Evolutionary conservation across 164 flowering plant genomes (phyloP).

Genomic region (Magnolia kwangsiensis): DNA sequence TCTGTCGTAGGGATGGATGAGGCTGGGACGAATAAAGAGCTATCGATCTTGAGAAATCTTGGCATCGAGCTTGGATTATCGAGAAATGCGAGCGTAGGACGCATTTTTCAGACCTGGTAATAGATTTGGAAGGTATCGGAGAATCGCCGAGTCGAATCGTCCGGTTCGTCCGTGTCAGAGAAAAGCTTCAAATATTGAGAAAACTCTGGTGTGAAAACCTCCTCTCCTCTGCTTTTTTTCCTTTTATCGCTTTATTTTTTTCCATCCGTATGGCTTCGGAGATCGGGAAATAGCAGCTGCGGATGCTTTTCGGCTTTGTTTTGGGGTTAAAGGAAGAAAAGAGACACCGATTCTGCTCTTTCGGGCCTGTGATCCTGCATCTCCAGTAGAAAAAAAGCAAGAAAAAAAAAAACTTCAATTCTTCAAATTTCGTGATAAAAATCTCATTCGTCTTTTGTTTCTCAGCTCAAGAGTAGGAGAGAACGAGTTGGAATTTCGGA

Average conservation of each 20-base stretch:
- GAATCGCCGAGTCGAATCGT: constrained; percentile 8
- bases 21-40: not conserved
- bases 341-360: not conserved
- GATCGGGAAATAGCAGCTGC: constrained; percentile 2
- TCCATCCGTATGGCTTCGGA: constrained; percentile 1
- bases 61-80: constrained; percentile 1
- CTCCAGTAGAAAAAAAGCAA: not conserved
- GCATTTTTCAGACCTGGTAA: not conserved
- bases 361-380: constrained; percentile 1
- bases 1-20: constrained; percentile 1
- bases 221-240: not conserved
- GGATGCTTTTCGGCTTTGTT: constrained; percentile 8
- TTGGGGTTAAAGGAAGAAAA: constrained; percentile 4
- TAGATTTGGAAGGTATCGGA: not conserved
- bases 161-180: not conserved
- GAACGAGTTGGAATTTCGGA: not conserved
- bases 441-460: not conserved
- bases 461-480: not conserved
- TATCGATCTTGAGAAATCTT: constrained; percentile 2
- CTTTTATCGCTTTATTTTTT: not conserved
- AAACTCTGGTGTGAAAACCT: constrained; percentile 3
- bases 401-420: constrained; percentile 4
- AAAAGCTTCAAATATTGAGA: constrained; percentile 11
- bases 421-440: constrained; percentile 3
- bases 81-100: not conserved